Evolutionary conservation across 371 early-diverging fungal genomes (phyloP).

Genomic region (Mucor mucedo): DNA sequence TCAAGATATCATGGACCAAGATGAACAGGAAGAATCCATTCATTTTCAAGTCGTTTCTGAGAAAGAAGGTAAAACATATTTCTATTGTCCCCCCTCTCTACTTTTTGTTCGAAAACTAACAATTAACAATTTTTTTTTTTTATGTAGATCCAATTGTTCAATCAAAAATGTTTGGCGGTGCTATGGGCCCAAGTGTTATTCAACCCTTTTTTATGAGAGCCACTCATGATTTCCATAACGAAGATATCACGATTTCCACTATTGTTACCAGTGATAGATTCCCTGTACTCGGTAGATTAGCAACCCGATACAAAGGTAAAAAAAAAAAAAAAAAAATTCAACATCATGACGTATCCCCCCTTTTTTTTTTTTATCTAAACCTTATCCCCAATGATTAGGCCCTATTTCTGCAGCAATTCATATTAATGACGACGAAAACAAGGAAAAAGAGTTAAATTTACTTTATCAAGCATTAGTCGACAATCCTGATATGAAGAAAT

Average conservation of each 20-base stretch:
- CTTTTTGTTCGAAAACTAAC: no score
- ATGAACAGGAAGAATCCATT: conserved; percentile 14
- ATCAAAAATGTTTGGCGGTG: conserved; percentile 55
- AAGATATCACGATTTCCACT: conserved; percentile 59
- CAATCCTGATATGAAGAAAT: conserved; percentile 60
- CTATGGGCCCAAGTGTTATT: conserved; percentile 59
- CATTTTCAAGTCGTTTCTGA: neutral
- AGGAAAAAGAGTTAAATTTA: conserved; percentile 48
- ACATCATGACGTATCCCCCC: no score
- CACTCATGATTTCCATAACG: conserved; percentile 29
- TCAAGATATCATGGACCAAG: conserved; percentile 17
- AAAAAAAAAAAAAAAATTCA: conserved; percentile 8
- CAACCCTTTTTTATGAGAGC: conserved; percentile 58
- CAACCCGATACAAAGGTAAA: conserved; percentile 54
- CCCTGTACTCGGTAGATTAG: conserved; percentile 47
- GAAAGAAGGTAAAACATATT: conserved; percentile 1
- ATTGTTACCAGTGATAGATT: conserved; percentile 58
- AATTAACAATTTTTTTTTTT: no score
- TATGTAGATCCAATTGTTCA: conserved; percentile 46
- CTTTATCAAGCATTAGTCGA: conserved; percentile 52
- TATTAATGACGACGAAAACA: conserved; percentile 57
- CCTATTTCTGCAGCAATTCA: conserved; percentile 75
- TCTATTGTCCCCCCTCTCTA: no score
- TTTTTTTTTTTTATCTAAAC: no score
- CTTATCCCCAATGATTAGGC: neutral